Percentiles rank a stretch among this genome's conserved stretches.
phyloP scores from a whole-genome alignment of 2,329 filamentous ascomycete genomes.

The Cladophialophora immunda region DNA sequence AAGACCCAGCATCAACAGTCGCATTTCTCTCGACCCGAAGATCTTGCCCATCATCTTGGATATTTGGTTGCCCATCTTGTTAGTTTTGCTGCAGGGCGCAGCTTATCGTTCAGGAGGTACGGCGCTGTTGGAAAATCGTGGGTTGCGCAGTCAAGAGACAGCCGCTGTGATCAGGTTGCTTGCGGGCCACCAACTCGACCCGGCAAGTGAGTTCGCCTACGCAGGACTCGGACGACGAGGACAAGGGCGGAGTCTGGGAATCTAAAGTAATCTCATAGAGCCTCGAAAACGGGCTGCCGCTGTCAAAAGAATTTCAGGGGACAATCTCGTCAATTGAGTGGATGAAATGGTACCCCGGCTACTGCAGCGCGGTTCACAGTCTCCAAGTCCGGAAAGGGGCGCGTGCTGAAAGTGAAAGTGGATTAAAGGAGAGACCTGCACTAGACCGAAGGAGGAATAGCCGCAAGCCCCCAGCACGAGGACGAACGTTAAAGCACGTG shows the following conservation, averaged over 20 bases:
- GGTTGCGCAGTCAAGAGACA: not conserved
- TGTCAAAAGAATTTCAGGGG: conserved; percentile 2
- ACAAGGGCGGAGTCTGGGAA: not conserved
- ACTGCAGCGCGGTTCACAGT: not conserved
- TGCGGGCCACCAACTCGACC: conserved; percentile 2
- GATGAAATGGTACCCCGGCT: not conserved
- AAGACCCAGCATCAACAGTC: conserved; percentile 95
- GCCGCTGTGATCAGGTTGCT: not conserved
- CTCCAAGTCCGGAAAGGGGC: conserved; percentile 5
- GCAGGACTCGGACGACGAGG: conserved; percentile 1
- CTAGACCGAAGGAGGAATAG: not conserved
- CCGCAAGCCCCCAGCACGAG: not conserved
- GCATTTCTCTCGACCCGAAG: conserved; percentile 99
- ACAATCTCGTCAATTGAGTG: not conserved
- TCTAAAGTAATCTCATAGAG: not conserved
- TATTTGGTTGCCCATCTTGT: conserved; percentile 86
- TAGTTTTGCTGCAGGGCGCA: conserved; percentile 8
- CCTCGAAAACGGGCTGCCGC: not conserved
- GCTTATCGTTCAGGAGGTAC: conserved; percentile 1
- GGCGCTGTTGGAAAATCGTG: not conserved
- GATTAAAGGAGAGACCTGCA: not conserved
- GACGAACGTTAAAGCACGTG: conserved; percentile 16
- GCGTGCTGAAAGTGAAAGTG: conserved; percentile 5
- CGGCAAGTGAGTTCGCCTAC: not conserved
- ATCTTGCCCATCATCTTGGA: conserved; percentile 98